These are phyloP conservation scores for Hebeloma cylindrosporum DNA, from an alignment of 768 basidiomycete genomes.

Conservation along the genomic window DNA sequence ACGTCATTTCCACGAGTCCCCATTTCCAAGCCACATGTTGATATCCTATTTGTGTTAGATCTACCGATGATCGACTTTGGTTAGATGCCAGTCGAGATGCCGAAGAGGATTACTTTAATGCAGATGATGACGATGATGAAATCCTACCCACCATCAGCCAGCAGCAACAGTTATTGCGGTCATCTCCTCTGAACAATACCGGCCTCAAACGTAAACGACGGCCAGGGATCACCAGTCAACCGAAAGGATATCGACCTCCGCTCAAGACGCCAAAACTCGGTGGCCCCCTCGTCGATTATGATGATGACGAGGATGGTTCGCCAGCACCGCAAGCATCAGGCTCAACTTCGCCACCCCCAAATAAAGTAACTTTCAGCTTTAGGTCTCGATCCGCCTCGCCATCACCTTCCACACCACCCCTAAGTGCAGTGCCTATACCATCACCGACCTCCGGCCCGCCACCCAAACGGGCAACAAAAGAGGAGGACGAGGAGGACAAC, in stretches of 20 bases:
- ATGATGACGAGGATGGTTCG: constrained; percentile 66
- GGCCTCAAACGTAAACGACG: constrained; percentile 62
- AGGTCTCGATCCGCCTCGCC: constrained; percentile 15
- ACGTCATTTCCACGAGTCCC: constrained; percentile 15
- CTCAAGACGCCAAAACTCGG: constrained; percentile 55
- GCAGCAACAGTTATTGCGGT: constrained; percentile 35
- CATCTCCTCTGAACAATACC: constrained; percentile 32
- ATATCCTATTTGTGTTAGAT: constrained; percentile 29
- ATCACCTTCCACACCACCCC: constrained; percentile 27
- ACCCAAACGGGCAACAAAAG: constrained; percentile 40
- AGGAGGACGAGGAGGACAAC: constrained; percentile 57
- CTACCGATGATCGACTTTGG: constrained; percentile 42
- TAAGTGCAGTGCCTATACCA: constrained; percentile 33
- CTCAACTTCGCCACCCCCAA: constrained; percentile 13
- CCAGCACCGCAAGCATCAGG: constrained; percentile 11
- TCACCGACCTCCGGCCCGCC: constrained; percentile 38
- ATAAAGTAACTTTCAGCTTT: constrained; percentile 6
- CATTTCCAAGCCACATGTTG: constrained; percentile 7
- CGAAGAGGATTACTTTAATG: constrained; percentile 94
- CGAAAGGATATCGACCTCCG: constrained; percentile 48
- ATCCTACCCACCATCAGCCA: constrained; percentile 39
- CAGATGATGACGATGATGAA: constrained; percentile 75
- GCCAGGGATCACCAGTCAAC: constrained; percentile 37
- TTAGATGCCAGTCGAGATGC: constrained; percentile 48
- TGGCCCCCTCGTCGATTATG: constrained; percentile 76